Evolutionary conservation across 2,329 filamentous ascomycete genomes (phyloP).

Genomic region (Cladobotryum mycophilum): DNA sequence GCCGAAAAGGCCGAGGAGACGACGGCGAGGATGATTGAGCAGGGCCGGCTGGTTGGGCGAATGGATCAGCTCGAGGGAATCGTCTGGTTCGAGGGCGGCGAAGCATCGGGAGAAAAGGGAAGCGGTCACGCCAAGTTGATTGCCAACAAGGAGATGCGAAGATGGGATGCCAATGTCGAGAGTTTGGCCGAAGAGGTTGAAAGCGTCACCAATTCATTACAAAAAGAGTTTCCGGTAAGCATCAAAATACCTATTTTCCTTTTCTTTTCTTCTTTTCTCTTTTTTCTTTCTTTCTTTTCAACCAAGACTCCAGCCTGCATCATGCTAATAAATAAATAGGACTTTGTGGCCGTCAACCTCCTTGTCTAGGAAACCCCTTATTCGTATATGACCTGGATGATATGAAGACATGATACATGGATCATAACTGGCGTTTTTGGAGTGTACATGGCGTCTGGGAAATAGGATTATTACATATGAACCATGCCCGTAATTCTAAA

Average conservation of each 20-base stretch:
- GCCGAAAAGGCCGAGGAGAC: slow-evolving; percentile 82
- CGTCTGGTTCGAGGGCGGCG: slow-evolving; percentile 77
- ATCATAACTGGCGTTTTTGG: slow-evolving; percentile 2
- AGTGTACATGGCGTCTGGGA: slow-evolving; percentile 8
- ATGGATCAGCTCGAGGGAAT: slow-evolving; percentile 91
- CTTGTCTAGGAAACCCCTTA: slow-evolving; percentile 24
- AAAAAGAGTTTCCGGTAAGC: slow-evolving; percentile 67
- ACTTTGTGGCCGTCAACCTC: slow-evolving; percentile 51
- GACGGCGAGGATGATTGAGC: slow-evolving; percentile 92
- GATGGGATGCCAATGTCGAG: slow-evolving; percentile 87
- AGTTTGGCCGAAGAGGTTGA: slow-evolving; percentile 85
- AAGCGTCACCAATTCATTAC: slow-evolving; percentile 72
- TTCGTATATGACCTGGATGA: no score
- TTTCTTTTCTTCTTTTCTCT: background rate
- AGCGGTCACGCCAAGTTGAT: slow-evolving; percentile 58
- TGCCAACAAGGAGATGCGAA: slow-evolving; percentile 65
- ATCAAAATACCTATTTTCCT: background rate
- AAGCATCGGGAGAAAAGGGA: slow-evolving; percentile 62
- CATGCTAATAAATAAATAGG: slow-evolving; percentile 26
- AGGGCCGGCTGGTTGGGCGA: slow-evolving; percentile 75
- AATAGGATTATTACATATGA: background rate
- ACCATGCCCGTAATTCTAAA: background rate
- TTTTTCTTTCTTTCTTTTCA: slow-evolving; percentile 8
- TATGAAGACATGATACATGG: background rate
- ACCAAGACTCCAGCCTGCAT: no score